phyloP scores from a whole-genome alignment of 2,329 filamentous ascomycete species.

The Escovopsis sp. region DNA sequence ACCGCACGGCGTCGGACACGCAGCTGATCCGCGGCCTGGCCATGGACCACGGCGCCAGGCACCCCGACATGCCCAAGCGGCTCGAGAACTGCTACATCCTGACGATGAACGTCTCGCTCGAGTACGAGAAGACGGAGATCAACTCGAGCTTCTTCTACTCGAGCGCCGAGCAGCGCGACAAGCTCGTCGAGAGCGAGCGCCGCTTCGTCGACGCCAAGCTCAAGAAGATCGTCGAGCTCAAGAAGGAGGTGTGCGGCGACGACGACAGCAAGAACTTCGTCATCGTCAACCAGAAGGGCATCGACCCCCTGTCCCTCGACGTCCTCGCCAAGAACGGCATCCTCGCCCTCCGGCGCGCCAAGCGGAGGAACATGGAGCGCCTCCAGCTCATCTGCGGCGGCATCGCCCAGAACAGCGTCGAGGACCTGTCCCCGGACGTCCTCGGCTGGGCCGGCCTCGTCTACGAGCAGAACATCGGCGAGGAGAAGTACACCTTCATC shows the following conservation, averaged over 20 bases:
- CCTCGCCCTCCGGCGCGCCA: constrained; percentile 81
- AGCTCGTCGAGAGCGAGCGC: constrained; percentile 93
- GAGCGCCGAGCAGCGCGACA: constrained; percentile 89
- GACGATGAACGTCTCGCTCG: constrained; percentile 88
- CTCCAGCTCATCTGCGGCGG: constrained; percentile 91
- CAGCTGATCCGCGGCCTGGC: constrained; percentile 88
- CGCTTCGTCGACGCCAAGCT: constrained; percentile 93
- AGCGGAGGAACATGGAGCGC: constrained; percentile 98
- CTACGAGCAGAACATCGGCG: constrained; percentile 92
- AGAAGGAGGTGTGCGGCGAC: constrained; percentile 91
- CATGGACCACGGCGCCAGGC: constrained; percentile 86
- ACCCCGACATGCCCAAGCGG: constrained; percentile 96
- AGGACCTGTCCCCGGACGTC: constrained; percentile 74
- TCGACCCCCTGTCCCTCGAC: constrained; percentile 89
- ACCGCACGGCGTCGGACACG: constrained; percentile 88
- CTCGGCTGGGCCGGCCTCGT: constrained; percentile 94
- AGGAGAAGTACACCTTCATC: constrained; percentile 98
- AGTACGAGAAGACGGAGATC: constrained; percentile 98
- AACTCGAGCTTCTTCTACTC: constrained; percentile 99
- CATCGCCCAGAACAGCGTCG: constrained; percentile 85
- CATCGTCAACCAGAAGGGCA: constrained; percentile 98
- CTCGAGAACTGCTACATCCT: constrained; percentile 93
- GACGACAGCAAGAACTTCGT: constrained; percentile 94
- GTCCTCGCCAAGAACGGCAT: constrained; percentile 98
- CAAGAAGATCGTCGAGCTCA: constrained; percentile 92